Conservation (phyloP, 768 basidiomycete species). For the Boletus rubroflammeus region DNA sequence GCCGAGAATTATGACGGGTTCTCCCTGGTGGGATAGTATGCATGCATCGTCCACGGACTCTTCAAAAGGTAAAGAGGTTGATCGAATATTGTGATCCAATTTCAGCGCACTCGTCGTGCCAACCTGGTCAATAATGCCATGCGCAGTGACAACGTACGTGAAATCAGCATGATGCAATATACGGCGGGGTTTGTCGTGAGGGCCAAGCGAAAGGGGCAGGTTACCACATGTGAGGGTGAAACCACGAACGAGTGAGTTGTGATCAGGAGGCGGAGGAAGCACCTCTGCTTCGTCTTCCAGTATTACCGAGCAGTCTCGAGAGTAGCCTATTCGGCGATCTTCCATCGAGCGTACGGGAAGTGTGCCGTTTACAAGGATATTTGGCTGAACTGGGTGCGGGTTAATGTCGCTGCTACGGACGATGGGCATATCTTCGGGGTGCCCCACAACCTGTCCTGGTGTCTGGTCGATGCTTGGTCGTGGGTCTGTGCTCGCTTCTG, state of each 20-base stretch:
- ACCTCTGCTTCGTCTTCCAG: neutral
- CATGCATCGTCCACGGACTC: constrained; percentile 45
- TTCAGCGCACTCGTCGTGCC: constrained; percentile 18
- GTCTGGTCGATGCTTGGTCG: neutral
- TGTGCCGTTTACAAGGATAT: neutral
- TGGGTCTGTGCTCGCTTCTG: neutral
- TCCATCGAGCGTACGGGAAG: neutral
- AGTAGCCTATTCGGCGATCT: neutral
- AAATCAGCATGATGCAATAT: constrained; percentile 25
- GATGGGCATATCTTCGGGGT: neutral
- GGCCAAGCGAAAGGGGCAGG: constrained; percentile 20
- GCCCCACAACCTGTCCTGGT: neutral
- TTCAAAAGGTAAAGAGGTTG: constrained; percentile 20
- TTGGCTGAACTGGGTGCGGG: neutral
- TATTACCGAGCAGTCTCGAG: neutral
- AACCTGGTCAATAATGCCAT: constrained; percentile 35
- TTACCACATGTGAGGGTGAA: neutral
- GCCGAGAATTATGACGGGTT: constrained; percentile 33
- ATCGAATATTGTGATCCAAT: constrained; percentile 15
- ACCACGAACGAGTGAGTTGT: neutral
- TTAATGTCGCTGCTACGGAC: neutral
- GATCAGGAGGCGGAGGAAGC: neutral
- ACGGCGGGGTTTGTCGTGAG: constrained; percentile 40
- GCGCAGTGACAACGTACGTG: constrained; percentile 36
- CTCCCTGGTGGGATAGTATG: constrained; percentile 26